Conservation (phyloP, 2,329 filamentous ascomycete species). For the Chrysoporthe austroafricana region DNA sequence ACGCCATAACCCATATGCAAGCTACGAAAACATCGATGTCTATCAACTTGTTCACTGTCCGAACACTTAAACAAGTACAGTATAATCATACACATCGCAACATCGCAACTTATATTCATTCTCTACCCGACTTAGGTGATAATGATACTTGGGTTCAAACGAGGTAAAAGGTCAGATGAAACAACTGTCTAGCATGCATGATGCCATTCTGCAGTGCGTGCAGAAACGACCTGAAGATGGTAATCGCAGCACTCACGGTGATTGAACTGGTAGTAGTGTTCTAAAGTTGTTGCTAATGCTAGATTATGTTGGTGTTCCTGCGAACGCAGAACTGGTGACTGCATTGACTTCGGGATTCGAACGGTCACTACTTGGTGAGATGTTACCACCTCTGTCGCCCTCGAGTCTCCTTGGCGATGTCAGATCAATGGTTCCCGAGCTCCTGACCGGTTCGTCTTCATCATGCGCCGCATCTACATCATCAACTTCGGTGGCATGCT, state of each 20-base stretch:
- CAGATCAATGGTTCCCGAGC: not conserved
- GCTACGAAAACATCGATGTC: no score
- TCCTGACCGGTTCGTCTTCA: not conserved
- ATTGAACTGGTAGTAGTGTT: not conserved
- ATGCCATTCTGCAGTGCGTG: not conserved
- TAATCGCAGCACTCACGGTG: not conserved
- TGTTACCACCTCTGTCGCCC: not conserved
- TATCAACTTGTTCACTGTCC: no score
- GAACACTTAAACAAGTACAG: not conserved
- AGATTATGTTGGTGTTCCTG: not conserved
- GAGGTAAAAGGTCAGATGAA: not conserved
- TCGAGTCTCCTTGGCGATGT: not conserved
- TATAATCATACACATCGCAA: not conserved
- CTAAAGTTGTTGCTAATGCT: slow-evolving; percentile 4
- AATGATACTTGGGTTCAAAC: not conserved
- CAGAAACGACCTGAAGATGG: not conserved
- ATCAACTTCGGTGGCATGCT: not conserved
- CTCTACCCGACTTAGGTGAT: not conserved
- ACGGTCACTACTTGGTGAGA: slow-evolving; percentile 1
- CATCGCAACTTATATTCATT: not conserved
- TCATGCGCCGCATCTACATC: not conserved
- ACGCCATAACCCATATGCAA: no score
- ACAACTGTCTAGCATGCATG: not conserved
- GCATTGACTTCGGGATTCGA: not conserved
- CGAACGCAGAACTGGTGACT: slow-evolving; percentile 1